A percentile compares a stretch with the other conserved stretches of the same genome.
Conservation (phyloP, 768 basidiomycete genomes). For the Amanita exitialis region DNA sequence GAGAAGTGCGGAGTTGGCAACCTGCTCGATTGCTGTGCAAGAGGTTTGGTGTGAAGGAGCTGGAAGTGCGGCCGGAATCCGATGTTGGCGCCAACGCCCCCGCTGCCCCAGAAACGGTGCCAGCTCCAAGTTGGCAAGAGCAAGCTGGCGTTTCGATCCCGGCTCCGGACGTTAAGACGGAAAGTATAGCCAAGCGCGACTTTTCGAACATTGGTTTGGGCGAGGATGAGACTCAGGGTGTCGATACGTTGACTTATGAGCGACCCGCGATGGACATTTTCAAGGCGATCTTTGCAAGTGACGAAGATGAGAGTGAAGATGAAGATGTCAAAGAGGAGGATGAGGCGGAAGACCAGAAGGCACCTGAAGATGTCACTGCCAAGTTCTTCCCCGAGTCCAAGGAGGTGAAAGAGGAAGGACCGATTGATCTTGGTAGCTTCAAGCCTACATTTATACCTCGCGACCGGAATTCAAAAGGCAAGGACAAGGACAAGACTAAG, state of each 20-base stretch:
- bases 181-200: conserved; percentile 27
- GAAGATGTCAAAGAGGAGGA: conserved; percentile 32
- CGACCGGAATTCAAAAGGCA: conserved; percentile 29
- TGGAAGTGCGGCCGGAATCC: conserved; percentile 41
- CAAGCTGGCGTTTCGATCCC: conserved; percentile 10
- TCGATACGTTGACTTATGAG: conserved; percentile 81
- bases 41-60: conserved; percentile 87
- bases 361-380: background rate
- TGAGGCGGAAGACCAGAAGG: conserved; percentile 12
- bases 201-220: conserved; percentile 82
- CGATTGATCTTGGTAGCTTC: conserved; percentile 60
- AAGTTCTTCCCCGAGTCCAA: conserved; percentile 7
- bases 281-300: conserved; percentile 96
- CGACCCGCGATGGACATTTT: conserved; percentile 89
- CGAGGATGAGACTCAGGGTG: conserved; percentile 84
- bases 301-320: conserved; percentile 78
- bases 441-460: conserved; percentile 81
- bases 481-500: conserved; percentile 30
- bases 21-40: conserved; percentile 86
- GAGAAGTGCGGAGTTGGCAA: conserved; percentile 65
- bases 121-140: conserved; percentile 7
- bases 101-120: conserved; percentile 5
- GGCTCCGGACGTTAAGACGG: conserved; percentile 11
- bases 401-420: conserved; percentile 7
- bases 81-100: conserved; percentile 15